Evolutionary conservation across 2,329 filamentous ascomycete species (phyloP), one percentile per base, ranked within the genome.

Genomic region (Venturia aucupariae): DNA sequence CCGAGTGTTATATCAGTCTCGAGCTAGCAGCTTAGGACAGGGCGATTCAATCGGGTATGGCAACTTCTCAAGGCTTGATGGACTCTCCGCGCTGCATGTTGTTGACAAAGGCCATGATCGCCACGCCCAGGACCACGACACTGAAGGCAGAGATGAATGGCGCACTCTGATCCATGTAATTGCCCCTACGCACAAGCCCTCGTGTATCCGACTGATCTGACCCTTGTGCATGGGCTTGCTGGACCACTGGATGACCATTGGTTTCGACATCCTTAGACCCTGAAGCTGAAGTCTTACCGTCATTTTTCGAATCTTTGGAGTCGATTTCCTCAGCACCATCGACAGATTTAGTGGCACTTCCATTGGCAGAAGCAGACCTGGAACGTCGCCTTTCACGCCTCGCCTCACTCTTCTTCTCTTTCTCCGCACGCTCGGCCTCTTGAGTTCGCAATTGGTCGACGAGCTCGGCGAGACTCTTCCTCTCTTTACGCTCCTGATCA

Each of bases 31-130:
- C 46, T n/a, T 7, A 13, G 15, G 22, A 24, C 22, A 3, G 22
- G 22, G 46, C 46, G 4, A 51, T 51, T 51, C 24, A 11, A 35
- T n/a, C 51, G 15, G n/a, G 15, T 42, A 19, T 60, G 38, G 32
- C 39, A 11, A 22, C 13, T 44, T 19, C 38, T 62, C 60, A 62
- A 44, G 60, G 30, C 44, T 62, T 62, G 13, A 62, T 46, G 41
- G 39, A 32, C 48, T 65, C 64, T n/a, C 60, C 64, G 4, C 39
- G 22, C 71, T 91, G 88, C 89, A 89, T 93, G 62, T 88, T 88
- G 71, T 94, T 94, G 69, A 94, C 81, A 75, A 92, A 92, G 51
- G 89, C 89, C 90, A 94, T 94, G 68, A 94, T 75, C 17, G 90
- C 89, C 78, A 94, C 88, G 39, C 90, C 90, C 66, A 94, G 78